These are phyloP conservation scores for Tetrapisispora taiwanensis DNA, from an alignment of 805 yeast species.

Conservation along the genomic window DNA sequence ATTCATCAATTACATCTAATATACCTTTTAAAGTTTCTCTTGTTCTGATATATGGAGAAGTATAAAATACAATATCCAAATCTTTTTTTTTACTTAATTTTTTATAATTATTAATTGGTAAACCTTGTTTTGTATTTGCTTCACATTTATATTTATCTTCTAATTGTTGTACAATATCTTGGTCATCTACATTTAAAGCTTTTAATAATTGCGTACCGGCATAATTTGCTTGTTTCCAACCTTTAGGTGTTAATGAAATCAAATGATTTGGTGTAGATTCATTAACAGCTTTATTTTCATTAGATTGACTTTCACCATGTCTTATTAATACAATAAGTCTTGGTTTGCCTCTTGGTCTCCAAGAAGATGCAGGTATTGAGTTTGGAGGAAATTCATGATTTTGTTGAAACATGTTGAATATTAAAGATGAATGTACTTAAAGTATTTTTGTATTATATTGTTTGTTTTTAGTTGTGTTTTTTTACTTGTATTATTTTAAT, in stretches of 20 bases:
- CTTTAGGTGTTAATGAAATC: constrained; percentile 61
- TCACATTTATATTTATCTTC: constrained; percentile 12
- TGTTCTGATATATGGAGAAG: constrained; percentile 80
- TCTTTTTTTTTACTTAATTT: constrained; percentile 34
- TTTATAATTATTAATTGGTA: constrained; percentile 16
- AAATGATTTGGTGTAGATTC: constrained; percentile 69
- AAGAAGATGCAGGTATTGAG: not conserved
- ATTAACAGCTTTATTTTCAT: constrained; percentile 74
- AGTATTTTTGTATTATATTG: not conserved
- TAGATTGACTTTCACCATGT: constrained; percentile 91
- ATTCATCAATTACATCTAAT: constrained; percentile 41
- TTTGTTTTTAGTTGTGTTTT: too few relatives aligned
- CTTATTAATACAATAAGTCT: constrained; percentile 64
- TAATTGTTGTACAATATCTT: constrained; percentile 11
- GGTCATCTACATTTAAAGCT: constrained; percentile 21
- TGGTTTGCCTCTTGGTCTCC: constrained; percentile 26
- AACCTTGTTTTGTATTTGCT: constrained; percentile 6
- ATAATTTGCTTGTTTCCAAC: constrained; percentile 50
- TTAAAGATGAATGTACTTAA: too few relatives aligned
- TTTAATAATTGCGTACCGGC: constrained; percentile 46
- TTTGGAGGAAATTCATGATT: constrained; percentile 2
- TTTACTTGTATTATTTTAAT: too few relatives aligned
- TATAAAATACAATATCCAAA: constrained; percentile 61
- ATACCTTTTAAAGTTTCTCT: constrained; percentile 74
- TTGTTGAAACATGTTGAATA: not conserved